Conservation (phyloP, 352 stramenopile genomes). For the Pythium aphanidermatum region DNA sequence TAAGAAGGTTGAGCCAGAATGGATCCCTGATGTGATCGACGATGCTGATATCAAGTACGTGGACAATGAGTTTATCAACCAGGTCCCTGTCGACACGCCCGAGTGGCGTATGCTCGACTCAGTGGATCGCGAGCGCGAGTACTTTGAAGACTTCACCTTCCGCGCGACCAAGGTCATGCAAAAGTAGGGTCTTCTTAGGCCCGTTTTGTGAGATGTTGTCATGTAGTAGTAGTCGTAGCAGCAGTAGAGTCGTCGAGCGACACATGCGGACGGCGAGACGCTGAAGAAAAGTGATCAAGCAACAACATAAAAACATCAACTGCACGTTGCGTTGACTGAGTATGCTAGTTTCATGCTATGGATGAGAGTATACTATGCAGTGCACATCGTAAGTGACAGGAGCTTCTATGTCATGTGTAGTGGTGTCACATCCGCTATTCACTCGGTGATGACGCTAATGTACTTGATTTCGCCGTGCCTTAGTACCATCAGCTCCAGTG, state of each 20-base stretch:
- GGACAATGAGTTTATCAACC: conserved; percentile 85
- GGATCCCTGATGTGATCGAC: conserved; percentile 77
- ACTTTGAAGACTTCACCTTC: conserved; percentile 85
- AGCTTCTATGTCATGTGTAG: background rate
- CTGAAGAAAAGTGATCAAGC: no score
- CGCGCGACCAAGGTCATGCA: conserved; percentile 67
- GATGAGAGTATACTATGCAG: no score
- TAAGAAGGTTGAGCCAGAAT: conserved; percentile 75
- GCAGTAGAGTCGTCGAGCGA: background rate
- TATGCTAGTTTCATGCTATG: no score
- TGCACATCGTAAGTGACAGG: no score
- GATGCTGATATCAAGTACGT: conserved; percentile 84
- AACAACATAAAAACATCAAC: no score
- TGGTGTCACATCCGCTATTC: background rate
- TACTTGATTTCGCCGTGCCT: conserved; percentile 30
- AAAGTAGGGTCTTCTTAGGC: no score
- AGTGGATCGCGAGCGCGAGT: conserved; percentile 78
- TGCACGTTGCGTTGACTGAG: no score
- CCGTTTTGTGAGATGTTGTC: conserved; percentile 11
- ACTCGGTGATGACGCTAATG: conserved; percentile 44
- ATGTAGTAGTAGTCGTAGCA: conserved; percentile 12
- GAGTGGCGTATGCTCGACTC: conserved; percentile 88
- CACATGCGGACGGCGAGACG: background rate
- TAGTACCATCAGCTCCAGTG: conserved; percentile 37
- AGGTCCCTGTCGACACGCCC: conserved; percentile 80